Percentiles rank a stretch among this genome's conserved stretches.
Conservation (phyloP, 2,329 filamentous ascomycete genomes). For the Colletotrichum shisoi region DNA sequence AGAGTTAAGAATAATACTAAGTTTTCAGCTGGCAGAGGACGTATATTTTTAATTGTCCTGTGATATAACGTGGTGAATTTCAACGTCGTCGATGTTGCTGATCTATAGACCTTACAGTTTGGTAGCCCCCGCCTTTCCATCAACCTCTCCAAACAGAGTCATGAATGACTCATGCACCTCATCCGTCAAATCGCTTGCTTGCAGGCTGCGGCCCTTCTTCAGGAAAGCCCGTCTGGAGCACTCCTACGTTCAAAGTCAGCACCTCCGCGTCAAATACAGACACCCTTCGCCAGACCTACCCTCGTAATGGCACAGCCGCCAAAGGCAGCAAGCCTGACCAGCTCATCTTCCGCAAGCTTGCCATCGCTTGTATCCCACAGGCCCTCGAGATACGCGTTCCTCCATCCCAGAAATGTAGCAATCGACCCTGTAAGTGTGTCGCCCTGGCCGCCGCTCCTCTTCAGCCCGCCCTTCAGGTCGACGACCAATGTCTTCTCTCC, state of each 20-base stretch:
- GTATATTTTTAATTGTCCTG: too few relatives aligned
- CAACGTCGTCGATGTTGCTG: too few relatives aligned
- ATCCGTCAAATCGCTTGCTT: constrained; percentile 91
- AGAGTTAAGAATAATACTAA: too few relatives aligned
- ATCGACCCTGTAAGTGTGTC: constrained; percentile 92
- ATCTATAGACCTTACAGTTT: constrained; percentile 47
- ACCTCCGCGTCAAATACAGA: constrained; percentile 3
- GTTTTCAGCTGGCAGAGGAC: too few relatives aligned
- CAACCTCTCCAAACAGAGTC: constrained; percentile 77
- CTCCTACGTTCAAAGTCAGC: constrained; percentile 58
- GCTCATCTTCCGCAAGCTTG: constrained; percentile 59
- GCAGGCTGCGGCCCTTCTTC: constrained; percentile 84
- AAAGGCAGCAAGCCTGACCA: constrained; percentile 82
- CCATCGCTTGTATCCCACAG: constrained; percentile 65
- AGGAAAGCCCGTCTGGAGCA: constrained; percentile 87
- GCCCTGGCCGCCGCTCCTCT: constrained; percentile 92
- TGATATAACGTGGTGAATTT: too few relatives aligned
- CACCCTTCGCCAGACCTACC: constrained; percentile 55
- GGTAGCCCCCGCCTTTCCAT: constrained; percentile 50
- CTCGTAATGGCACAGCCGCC: constrained; percentile 88
- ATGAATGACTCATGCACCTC: constrained; percentile 85
- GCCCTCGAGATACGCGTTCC: constrained; percentile 82
- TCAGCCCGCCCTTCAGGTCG: constrained; percentile 81
- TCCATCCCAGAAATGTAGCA: constrained; percentile 88
- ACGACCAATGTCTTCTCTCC: constrained; percentile 77